Evolutionary conservation across 148 eudicot genomes (phyloP).

Genomic region (Amaranthus cruentus): DNA sequence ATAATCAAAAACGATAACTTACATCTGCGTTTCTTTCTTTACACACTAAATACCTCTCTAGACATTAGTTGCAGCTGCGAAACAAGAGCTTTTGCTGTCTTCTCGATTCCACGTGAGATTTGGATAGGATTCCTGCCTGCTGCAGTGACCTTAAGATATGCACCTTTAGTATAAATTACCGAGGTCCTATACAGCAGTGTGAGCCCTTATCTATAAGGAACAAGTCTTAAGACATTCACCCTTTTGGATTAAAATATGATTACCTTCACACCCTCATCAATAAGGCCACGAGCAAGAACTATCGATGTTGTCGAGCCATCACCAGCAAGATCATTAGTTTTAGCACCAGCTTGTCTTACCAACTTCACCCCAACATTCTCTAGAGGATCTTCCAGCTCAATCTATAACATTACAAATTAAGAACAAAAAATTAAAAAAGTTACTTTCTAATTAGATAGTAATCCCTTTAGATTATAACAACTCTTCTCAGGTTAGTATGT

Average conservation of each 20-base stretch:
- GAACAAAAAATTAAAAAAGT: background rate
- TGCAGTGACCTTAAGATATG: conserved; percentile 66
- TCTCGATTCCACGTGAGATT: conserved; percentile 77
- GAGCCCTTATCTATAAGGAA: conserved; percentile 1
- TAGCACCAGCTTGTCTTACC: conserved; percentile 93
- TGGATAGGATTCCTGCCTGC: conserved; percentile 84
- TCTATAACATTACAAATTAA: conserved; percentile 32
- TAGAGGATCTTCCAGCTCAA: conserved; percentile 83
- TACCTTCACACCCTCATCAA: conserved; percentile 88
- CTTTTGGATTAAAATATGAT: conserved; percentile 4
- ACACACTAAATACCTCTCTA: conserved; percentile 38
- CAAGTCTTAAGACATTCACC: background rate
- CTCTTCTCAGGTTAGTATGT: too few relatives aligned
- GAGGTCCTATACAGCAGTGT: conserved; percentile 23
- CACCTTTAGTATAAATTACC: conserved; percentile 29
- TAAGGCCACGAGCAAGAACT: conserved; percentile 81
- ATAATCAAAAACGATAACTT: background rate
- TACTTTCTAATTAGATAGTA: too few relatives aligned
- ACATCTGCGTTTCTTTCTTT: background rate
- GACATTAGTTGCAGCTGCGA: conserved; percentile 73
- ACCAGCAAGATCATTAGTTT: conserved; percentile 90
- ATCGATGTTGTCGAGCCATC: conserved; percentile 93
- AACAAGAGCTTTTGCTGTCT: conserved; percentile 74
- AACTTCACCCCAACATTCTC: conserved; percentile 89
- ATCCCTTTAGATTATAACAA: background rate